Conservation (phyloP, 768 basidiomycete genomes). For the Amanita pseudoporphyria region DNA sequence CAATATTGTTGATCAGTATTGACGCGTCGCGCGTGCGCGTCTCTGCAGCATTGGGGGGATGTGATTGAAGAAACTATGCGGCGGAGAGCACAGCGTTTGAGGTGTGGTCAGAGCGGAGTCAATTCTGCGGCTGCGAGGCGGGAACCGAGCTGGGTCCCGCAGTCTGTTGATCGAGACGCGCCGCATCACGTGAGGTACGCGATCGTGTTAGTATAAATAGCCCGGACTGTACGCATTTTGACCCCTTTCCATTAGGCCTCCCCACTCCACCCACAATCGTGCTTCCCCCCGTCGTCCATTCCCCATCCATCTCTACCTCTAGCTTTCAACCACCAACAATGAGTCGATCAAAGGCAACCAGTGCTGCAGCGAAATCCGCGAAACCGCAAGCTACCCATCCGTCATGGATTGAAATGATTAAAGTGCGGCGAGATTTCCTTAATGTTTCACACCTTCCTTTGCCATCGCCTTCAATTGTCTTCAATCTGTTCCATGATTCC, state of each 20-base stretch:
- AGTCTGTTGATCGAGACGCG: slow-evolving; percentile 33
- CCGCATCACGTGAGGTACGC: slow-evolving; percentile 30
- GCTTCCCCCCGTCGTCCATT: slow-evolving; percentile 15
- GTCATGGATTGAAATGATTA: slow-evolving; percentile 71
- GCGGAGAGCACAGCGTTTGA: too few species aligned
- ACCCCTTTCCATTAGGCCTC: slow-evolving; percentile 21
- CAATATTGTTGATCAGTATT: background rate
- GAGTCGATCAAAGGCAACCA: slow-evolving; percentile 5
- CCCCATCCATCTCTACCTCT: slow-evolving; percentile 11
- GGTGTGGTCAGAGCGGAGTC: background rate
- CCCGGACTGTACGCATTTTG: slow-evolving; percentile 24
- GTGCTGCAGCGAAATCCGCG: slow-evolving; percentile 33
- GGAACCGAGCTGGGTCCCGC: background rate
- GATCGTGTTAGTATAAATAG: slow-evolving; percentile 41
- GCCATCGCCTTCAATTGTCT: background rate
- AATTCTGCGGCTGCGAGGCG: background rate
- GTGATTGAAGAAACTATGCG: too few species aligned
- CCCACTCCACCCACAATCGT: slow-evolving; percentile 4
- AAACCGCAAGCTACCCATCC: slow-evolving; percentile 34
- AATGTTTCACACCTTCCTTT: background rate
- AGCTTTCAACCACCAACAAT: slow-evolving; percentile 10
- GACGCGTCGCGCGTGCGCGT: background rate
- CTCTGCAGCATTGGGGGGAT: background rate
- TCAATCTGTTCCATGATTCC: background rate
- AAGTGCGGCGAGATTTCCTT: slow-evolving; percentile 34